phyloP scores from a whole-genome alignment of 345 rosid species.

The Eucalyptus pumila region DNA sequence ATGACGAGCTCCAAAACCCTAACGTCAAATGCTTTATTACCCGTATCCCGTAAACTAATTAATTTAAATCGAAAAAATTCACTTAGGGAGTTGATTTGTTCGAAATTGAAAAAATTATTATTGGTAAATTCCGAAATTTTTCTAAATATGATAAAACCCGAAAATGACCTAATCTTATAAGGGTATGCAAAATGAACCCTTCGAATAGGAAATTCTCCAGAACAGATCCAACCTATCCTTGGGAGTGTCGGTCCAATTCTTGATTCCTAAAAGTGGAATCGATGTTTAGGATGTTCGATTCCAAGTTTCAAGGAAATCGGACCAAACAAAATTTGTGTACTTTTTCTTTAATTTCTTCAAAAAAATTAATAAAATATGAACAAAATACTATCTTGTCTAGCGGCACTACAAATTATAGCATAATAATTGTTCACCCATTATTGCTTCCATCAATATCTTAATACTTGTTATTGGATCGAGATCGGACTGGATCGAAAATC shows the following conservation, averaged over 20 bases:
- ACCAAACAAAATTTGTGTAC: fast-evolving
- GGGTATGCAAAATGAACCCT: fast-evolving
- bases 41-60: neutral
- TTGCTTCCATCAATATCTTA: fast-evolving
- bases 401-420: too few relatives aligned
- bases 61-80: neutral
- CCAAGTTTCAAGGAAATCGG: fast-evolving
- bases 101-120: neutral
- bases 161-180: neutral
- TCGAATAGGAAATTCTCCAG: fast-evolving
- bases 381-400: too few relatives aligned
- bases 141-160: neutral
- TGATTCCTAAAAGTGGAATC: fast-evolving
- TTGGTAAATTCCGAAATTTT: neutral
- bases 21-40: neutral
- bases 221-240: fast-evolving
- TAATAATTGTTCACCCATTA: fast-evolving
- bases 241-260: fast-evolving
- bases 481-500: fast-evolving
- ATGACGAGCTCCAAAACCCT: neutral
- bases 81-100: neutral
- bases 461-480: too few relatives aligned
- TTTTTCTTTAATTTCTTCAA: too few relatives aligned
- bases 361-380: too few relatives aligned
- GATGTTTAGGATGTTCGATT: fast-evolving